Percentiles rank a stretch among this genome's conserved stretches.
These are phyloP conservation scores for Alternaria sp. DNA, from an alignment of 2,329 filamentous ascomycete species.

Conservation along the genomic window DNA sequence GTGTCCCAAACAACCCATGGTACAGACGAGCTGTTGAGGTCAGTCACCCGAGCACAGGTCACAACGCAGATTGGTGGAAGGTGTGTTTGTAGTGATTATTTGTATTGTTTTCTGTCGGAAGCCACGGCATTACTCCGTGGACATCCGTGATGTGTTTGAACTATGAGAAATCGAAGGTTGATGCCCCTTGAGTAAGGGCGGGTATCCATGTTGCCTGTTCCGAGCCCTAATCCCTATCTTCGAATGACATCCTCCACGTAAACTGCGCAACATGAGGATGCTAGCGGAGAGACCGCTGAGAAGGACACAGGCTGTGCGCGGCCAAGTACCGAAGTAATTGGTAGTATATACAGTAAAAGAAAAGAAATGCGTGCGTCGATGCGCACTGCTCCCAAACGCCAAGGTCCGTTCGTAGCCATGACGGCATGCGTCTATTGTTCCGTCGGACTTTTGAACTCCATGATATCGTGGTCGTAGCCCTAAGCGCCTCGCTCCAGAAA, in stretches of 20 bases:
- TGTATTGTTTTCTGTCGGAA: not conserved
- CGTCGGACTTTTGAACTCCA: constrained; percentile 31
- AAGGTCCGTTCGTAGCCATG: constrained; percentile 45
- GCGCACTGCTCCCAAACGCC: constrained; percentile 20
- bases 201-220: constrained; percentile 42
- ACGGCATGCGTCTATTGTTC: constrained; percentile 50
- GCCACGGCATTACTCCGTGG: not conserved
- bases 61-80: not conserved
- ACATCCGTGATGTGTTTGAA: constrained; percentile 3
- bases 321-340: constrained; percentile 7
- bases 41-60: not conserved
- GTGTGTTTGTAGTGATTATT: not conserved
- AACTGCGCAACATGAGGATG: constrained; percentile 7
- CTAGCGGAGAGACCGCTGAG: not conserved
- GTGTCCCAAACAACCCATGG: not conserved
- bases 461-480: constrained; percentile 9
- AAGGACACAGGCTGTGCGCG: not conserved
- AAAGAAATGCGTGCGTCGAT: constrained; percentile 16
- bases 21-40: not conserved
- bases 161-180: constrained; percentile 18
- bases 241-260: constrained; percentile 11
- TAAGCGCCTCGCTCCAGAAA: constrained; percentile 18
- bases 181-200: constrained; percentile 39
- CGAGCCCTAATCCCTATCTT: constrained; percentile 21
- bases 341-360: constrained; percentile 23